These are phyloP conservation scores for Acer saccharum DNA, from an alignment of 345 rosid genomes.

Conservation along the genomic window DNA sequence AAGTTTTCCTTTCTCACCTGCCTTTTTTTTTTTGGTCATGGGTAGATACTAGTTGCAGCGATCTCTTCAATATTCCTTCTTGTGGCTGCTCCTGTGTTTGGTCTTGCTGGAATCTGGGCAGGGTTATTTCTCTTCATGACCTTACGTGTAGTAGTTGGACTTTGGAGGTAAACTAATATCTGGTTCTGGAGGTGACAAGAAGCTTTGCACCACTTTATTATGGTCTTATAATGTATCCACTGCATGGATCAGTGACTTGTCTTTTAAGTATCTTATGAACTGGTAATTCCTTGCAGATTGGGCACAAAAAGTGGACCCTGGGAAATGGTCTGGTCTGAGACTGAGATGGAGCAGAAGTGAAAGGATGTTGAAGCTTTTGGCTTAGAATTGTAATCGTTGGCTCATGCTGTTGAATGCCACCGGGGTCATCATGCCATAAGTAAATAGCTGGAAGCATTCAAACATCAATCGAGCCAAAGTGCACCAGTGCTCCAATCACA, in stretches of 20 bases:
- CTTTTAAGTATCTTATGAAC: not conserved
- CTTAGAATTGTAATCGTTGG: not conserved
- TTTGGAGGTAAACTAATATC: constrained; percentile 71
- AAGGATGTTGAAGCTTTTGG: constrained; percentile 15
- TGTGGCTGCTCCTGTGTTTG: constrained; percentile 65
- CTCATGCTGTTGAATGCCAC: not conserved
- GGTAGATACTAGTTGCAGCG: constrained; percentile 62
- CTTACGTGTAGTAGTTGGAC: constrained; percentile 77
- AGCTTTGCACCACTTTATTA: too few species aligned
- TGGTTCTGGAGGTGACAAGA: not conserved
- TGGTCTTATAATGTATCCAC: not conserved
- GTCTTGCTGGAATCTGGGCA: constrained; percentile 85
- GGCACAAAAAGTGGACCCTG: constrained; percentile 71
- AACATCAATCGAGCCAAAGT: not conserved
- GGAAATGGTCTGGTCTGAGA: constrained; percentile 52
- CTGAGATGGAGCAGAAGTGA: constrained; percentile 31
- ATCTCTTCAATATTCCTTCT: constrained; percentile 65
- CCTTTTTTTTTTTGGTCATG: not conserved
- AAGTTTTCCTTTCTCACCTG: constrained; percentile 24
- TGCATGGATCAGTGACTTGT: not conserved
- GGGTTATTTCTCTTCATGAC: constrained; percentile 94
- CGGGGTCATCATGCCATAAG: not conserved
- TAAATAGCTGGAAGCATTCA: not conserved
- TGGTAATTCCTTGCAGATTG: constrained; percentile 39
- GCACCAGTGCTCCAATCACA: not conserved